Evolutionary conservation across 2,329 filamentous ascomycete species (phyloP), one percentile per base, ranked within the genome.

Genomic region (Lasiodiplodia hormozganensis): DNA sequence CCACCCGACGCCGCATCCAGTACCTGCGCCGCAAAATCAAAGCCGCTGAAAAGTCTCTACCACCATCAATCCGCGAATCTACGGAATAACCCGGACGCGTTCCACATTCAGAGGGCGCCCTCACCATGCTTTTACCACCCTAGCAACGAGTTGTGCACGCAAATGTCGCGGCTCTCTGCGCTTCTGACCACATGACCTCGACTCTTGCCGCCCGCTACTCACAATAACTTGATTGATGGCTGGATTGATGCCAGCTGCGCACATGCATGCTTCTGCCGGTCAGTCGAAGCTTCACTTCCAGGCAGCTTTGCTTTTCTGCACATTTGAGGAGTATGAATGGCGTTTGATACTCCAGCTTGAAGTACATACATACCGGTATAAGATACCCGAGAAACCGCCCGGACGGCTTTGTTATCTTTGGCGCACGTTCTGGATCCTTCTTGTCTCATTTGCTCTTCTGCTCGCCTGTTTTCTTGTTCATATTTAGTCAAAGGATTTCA

Each of bases 1-100:
- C 38, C 53, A 67, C 52, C 28, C 58, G 58, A 53, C 52, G 65
- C 4, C 65, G 65, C 4, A 12, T 67, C 16, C 40, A 56, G 12
- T 58, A 38, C 34, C 65, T 67, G 16, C 53, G 47, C 53, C 65
- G 65, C 52, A 58, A 67, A n/a, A 47, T 58, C 65, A 67, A 67
- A 25, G 40, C 65, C 58, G 51, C 43, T 11, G 53, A 49, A 21
- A 49, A 36, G 10, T 57, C 53, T 10, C 1, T 52, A 38, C 2
- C n/a, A 18, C 21, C 43, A 14, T 52, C 60, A 43, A 49, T 49
- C 52, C 14, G 43, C 43, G 36, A 3, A 36, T 12, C 43, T n/a
- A 28, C 7, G 43, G 40, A 21, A 18, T 51, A 28, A 52, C 16
- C n/a, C 18, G 21, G 12, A 21, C 38, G 11, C 18, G 11, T 38